Base-by-base conservation (phyloP, 2,329 filamentous ascomycete genomes). In the Shiraia sp. region DNA sequence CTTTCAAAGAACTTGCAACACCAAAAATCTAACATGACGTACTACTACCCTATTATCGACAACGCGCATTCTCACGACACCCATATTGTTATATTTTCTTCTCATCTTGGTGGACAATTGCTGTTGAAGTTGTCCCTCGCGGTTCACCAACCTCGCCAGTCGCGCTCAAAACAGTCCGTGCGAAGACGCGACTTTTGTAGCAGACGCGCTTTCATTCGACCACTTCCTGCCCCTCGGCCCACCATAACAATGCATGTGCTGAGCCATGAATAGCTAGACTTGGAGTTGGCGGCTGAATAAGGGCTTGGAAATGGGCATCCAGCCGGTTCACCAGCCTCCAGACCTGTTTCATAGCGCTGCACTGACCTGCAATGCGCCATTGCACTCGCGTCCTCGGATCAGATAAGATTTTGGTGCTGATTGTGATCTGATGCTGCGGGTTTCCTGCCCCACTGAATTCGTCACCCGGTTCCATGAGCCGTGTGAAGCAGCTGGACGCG, bases 151-250 rank as follows among this genome's bases (percentile, higher is more conserved):
- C 61, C 63, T 55, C 58, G 44, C 23, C 47, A 46, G 51, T 45
- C 51, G 38, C 50, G 47, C 36, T 35, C 37, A 33, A 53, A 54
- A 55, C 43, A 46, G 53, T 60, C 56, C 53, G 55, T 58, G 55
- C 54, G 41, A 42, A 47, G 19, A 57, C 61, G 62, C 62, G 62
- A 48, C 54, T 41, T 49, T 49, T 40, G 37, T 33, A 31, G 37
- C 49, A 44, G 51, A 65, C 62, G 60, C 63, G 62, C 54, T 49
- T 49, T 57, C 51, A 63, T 59, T 62, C 53, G 61, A 41, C 38
- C 41, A 40, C 32, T 34, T 40, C 42, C 40, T 32, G 40, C 43
- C 51, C 25, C 34, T 48, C 36, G 48, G 39, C 50, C 61, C 60
- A 65, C 61, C 56, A 63, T 47, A 61, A 62, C 55, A 60, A 38